Evolutionary conservation across 1,284 basidiomycete species (phyloP), one percentile per base, ranked within the genome.

Genomic region (Pyrrhoderma noxium): DNA sequence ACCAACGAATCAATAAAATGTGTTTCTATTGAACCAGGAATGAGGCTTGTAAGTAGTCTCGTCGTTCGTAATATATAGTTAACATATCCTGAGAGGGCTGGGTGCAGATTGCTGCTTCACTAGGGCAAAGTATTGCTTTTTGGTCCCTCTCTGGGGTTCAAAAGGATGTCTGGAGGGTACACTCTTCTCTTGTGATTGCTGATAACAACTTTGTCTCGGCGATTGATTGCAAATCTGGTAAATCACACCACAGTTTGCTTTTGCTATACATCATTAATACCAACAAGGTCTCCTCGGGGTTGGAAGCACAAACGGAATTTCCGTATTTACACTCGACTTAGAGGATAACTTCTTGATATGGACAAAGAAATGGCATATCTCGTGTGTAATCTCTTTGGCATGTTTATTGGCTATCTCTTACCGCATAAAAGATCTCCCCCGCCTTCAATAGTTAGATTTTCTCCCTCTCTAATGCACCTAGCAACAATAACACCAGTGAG

Each of bases 341-440:
- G 84, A 89, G 59, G 84, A 89, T 60, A 85, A 89, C 62, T 73
- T 90, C 19, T 83, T 81, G 9, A 84, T 80, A 1, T 90, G 89
- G 89, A 82, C 79, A 3, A 69, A 70, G 60, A 88, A 87, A 65
- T 89, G 87, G 88, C 73, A 69, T 18, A 67, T 71, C 47, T 61
- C 69, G 87, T 88, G 69, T 55, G 77, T 66, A 25, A 14, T 54
- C 52, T 58, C 52, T 51, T 41, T 27, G 43, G 34, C 36, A 14
- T 34, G n/a, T n/a, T n/a, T n/a, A n/a, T n/a, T n/a, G n/a, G n/a
- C n/a, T n/a, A 42, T 19, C 39, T 49, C 9, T 31, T 38, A 31
- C 38, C 22, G 38, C 49, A 82, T 79, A 54, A 69, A 71, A 66
- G 75, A 3, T 75, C 80, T 9, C 41, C 14, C 8, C 37, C 46